Conservation (phyloP, 441 rosid genomes). For the Euphorbia celastroides region DNA sequence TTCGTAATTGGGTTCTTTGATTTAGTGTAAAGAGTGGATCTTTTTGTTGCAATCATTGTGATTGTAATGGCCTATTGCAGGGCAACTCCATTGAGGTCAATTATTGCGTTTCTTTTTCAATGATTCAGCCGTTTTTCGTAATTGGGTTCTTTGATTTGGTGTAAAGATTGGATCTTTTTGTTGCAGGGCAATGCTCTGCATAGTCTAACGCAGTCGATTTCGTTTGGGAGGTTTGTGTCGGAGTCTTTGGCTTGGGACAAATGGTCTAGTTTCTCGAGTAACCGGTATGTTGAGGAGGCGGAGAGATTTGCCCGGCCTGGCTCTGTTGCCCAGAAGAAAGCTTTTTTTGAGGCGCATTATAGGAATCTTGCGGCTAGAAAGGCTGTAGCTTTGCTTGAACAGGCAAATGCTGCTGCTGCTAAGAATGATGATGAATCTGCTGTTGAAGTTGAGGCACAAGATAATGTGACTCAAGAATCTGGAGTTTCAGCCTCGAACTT, state of each 20-base stretch:
- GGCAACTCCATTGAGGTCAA: constrained; percentile 48
- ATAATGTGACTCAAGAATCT: constrained; percentile 21
- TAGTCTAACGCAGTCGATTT: constrained; percentile 62
- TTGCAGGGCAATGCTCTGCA: constrained; percentile 50
- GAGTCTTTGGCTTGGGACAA: constrained; percentile 82
- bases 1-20: constrained; percentile 18
- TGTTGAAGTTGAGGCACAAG: constrained; percentile 13
- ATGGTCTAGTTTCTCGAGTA: constrained; percentile 85
- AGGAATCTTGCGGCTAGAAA: constrained; percentile 63
- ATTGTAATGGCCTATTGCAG: too few species aligned
- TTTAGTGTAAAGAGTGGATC: background rate
- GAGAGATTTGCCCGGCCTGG: constrained; percentile 80
- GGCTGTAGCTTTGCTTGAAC: constrained; percentile 29
- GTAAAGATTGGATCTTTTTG: background rate
- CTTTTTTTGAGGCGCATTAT: constrained; percentile 81
- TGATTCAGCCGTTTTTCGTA: background rate
- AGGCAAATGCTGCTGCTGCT: constrained; percentile 25
- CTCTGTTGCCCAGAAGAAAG: constrained; percentile 83
- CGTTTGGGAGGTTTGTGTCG: constrained; percentile 78
- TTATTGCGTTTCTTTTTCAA: constrained; percentile 10
- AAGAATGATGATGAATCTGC: constrained; percentile 21
- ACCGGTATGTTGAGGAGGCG: constrained; percentile 78
- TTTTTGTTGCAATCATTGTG: background rate
- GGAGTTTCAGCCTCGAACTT: constrained; percentile 11
- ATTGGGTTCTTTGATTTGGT: constrained; percentile 19